Conservation (phyloP, 2,329 filamentous ascomycete genomes). For the Aspergillus puulaauensis region DNA sequence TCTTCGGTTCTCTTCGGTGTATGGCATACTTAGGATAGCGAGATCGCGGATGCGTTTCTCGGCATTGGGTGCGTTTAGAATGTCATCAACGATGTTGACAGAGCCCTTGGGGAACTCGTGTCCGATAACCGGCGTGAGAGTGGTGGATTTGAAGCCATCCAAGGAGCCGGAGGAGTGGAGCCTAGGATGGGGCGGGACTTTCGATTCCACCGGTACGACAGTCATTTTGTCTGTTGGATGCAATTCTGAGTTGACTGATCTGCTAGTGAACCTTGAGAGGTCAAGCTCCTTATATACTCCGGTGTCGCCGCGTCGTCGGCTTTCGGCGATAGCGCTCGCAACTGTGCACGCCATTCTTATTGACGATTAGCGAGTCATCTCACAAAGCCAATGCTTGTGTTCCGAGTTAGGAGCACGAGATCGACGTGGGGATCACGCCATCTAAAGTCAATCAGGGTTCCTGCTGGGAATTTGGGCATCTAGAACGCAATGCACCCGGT, state of each 20-base stretch:
- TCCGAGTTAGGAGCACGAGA: neutral
- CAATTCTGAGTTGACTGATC: neutral
- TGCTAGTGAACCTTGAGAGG: neutral
- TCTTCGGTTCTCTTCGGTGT: neutral
- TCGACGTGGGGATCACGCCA: neutral
- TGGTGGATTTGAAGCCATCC: constrained; percentile 11
- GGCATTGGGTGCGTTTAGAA: constrained; percentile 60
- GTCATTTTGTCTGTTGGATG: neutral
- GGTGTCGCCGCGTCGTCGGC: neutral
- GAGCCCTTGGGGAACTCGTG: constrained; percentile 39
- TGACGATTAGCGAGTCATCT: neutral
- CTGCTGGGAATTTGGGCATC: neutral
- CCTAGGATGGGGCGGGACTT: constrained; percentile 1
- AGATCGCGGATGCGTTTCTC: constrained; percentile 66
- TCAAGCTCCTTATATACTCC: neutral
- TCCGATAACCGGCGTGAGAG: constrained; percentile 42
- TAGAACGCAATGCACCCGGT: neutral
- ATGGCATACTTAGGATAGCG: constrained; percentile 61
- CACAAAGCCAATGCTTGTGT: neutral
- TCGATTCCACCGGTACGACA: neutral
- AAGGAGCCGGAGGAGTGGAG: constrained; percentile 15
- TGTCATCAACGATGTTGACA: constrained; percentile 48
- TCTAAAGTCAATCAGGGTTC: neutral
- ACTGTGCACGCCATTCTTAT: neutral
- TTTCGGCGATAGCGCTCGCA: neutral